Conservation (phyloP, 2,329 filamentous ascomycete species). For the Truncatella angustata region DNA sequence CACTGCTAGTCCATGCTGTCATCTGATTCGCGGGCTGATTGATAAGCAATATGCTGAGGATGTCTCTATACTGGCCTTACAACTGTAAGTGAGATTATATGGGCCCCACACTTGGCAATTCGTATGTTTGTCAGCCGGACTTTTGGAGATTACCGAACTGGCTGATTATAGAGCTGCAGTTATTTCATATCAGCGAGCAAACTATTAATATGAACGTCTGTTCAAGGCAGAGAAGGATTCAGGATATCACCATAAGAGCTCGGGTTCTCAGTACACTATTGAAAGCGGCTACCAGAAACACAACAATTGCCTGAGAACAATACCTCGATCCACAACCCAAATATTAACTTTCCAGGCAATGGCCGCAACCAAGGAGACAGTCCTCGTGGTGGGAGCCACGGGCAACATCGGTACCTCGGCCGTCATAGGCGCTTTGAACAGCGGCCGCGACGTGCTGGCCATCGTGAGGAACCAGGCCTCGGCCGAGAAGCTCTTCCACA, state of each 20-base stretch:
- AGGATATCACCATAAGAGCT: not conserved
- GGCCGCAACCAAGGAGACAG: constrained; percentile 21
- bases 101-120: too few relatives aligned
- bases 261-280: too few relatives aligned
- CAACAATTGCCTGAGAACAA: too few relatives aligned
- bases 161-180: not conserved
- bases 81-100: too few relatives aligned
- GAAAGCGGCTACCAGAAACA: too few relatives aligned
- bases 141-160: not conserved
- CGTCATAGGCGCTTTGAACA: constrained; percentile 26
- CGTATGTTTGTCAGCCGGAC: not conserved
- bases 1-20: too few relatives aligned
- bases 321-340: too few relatives aligned
- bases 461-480: constrained; percentile 33
- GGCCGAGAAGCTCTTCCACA: constrained; percentile 30
- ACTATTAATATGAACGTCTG: not conserved
- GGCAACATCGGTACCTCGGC: constrained; percentile 37
- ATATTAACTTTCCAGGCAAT: too few relatives aligned
- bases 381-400: constrained; percentile 37
- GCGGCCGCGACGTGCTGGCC: constrained; percentile 31
- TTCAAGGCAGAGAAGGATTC: not conserved
- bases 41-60: too few relatives aligned
- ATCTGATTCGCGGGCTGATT: too few relatives aligned
- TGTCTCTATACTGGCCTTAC: too few relatives aligned
- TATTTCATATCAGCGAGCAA: not conserved